Percentiles rank a stretch among this genome's conserved stretches.
Evolutionary conservation across 345 rosid species (phyloP).

Genomic region (Populus deltoides): DNA sequence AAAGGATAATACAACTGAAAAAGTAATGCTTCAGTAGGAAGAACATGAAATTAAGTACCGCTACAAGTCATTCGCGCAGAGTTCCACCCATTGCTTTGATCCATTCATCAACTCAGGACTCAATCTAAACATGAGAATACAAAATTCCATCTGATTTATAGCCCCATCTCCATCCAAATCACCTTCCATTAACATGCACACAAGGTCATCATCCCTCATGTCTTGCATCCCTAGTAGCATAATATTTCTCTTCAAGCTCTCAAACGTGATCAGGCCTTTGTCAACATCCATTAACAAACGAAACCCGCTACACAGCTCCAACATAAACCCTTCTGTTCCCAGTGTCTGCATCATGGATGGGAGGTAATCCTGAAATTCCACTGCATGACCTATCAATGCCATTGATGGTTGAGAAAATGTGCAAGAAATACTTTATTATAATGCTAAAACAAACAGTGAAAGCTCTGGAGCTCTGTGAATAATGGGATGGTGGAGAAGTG

Average conservation of each 20-base stretch:
- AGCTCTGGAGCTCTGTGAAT: not conserved
- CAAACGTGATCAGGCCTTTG: conserved; percentile 61
- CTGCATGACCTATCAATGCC: conserved; percentile 21
- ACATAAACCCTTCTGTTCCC: conserved; percentile 55
- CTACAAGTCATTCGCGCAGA: not conserved
- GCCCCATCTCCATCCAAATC: conserved; percentile 71
- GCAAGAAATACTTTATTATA: not conserved
- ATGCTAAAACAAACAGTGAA: not conserved
- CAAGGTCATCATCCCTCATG: conserved; percentile 55
- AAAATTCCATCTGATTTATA: conserved; percentile 61
- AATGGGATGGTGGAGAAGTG: not conserved
- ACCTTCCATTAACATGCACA: conserved; percentile 60
- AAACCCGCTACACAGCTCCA: conserved; percentile 59
- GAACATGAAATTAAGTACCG: not conserved
- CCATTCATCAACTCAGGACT: conserved; percentile 53
- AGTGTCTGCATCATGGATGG: conserved; percentile 54
- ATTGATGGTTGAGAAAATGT: not conserved
- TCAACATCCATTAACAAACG: conserved; percentile 55
- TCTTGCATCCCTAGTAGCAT: conserved; percentile 46
- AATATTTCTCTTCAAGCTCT: conserved; percentile 66
- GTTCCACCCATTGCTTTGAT: conserved; percentile 31
- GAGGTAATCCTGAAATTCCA: conserved; percentile 54
- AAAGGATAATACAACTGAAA: not conserved
- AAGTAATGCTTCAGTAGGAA: not conserved
- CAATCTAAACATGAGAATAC: conserved; percentile 61